Evolutionary conservation across 306 rosid species (phyloP), one percentile per base, ranked within the genome.

Genomic region (Mimosa bimucronata): DNA sequence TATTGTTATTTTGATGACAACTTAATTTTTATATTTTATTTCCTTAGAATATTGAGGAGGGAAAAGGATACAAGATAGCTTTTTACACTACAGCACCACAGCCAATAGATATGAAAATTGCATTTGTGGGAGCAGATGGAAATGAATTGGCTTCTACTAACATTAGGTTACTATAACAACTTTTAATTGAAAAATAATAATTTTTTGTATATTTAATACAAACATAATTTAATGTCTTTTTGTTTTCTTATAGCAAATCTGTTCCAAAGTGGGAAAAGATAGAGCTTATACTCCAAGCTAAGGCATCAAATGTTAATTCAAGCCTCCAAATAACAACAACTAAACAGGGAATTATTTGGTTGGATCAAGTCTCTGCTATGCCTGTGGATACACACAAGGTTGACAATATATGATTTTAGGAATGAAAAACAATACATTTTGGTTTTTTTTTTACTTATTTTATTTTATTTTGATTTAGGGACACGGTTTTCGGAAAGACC

Each of bases 1-100:
- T 46, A 15, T 5, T 5, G 1, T 16, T 16, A 48, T 48, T 48
- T 48, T 48, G 55, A 48, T 34, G 38, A 34, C 38, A 0, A 15
- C 1, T 14, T 16, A 0, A 4, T 48, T 48, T 48, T 48, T 48
- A 44, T 44, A 1, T 44, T 44, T 44, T 44, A 44, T 11, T 11
- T 44, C 15, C 14, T 73, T 82, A 90, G 94, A 90, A 90, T 85
- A 85, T 90, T 57, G 83, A 79, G 78, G 57, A 86, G 62, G 92
- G 88, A 7, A 55, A 55, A 12, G 9, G 9, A n/a, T 55, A 55
- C 23, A 55, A 55, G 29, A 12, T 55, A 6, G 14, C 29, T 21
- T 21, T 55, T 2, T 55, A n/a, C 0, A 13, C 1, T 4, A 3
- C 5, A n/a, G 23, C 29, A 21, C 4, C 29, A 55, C 9, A 55